These are phyloP conservation scores for Naganishia randhawae DNA, from an alignment of 768 basidiomycete species.

Conservation along the genomic window DNA sequence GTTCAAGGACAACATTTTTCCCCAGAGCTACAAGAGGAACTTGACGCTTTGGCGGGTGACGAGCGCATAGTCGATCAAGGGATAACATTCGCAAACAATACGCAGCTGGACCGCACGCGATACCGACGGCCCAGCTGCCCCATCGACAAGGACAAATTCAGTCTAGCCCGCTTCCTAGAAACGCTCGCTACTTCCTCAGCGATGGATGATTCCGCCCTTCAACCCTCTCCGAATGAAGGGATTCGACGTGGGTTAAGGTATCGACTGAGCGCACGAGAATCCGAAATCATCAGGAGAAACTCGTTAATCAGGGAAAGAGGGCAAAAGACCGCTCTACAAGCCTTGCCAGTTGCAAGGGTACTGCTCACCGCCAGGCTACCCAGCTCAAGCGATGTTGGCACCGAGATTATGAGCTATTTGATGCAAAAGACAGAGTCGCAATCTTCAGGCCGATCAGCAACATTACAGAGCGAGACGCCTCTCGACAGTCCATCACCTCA, in stretches of 20 bases:
- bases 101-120: constrained; percentile 5
- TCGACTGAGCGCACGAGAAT: constrained; percentile 12
- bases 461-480: background rate
- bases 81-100: background rate
- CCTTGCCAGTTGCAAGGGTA: constrained; percentile 1
- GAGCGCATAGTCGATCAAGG: constrained; percentile 4
- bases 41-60: background rate
- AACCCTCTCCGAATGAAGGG: constrained; percentile 2
- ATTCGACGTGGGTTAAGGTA: constrained; percentile 9
- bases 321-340: constrained; percentile 14
- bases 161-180: constrained; percentile 4
- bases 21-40: constrained; percentile 12
- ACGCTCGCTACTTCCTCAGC: background rate
- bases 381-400: background rate
- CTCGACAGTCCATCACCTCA: background rate
- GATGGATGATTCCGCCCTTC: background rate
- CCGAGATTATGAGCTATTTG: constrained; percentile 6
- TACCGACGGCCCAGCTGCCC: constrained; percentile 12
- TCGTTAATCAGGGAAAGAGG: constrained; percentile 6
- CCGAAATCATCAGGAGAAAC: constrained; percentile 16
- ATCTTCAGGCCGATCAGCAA: background rate
- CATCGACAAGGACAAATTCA: constrained; percentile 2
- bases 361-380: constrained; percentile 12
- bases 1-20: background rate
- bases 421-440: constrained; percentile 11